Evolutionary conservation across 495 filamentous ascomycete genomes (phyloP).

Genomic region (Aspergillus cristatus): DNA sequence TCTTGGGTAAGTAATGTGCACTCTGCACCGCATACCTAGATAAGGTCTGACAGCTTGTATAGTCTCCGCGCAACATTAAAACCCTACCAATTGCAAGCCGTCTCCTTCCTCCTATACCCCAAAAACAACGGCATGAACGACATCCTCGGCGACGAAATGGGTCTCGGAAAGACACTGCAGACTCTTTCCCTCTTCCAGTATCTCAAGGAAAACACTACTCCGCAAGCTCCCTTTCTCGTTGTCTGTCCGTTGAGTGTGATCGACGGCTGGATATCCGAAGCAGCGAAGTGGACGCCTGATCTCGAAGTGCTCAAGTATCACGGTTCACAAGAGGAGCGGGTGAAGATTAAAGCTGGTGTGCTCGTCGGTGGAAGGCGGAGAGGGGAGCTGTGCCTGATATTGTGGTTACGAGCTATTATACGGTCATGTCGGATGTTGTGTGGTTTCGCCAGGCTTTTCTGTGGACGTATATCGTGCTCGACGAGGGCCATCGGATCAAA

Average conservation of each 20-base stretch:
- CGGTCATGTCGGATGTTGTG: conserved; percentile 42
- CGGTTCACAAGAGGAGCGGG: conserved; percentile 35
- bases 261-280: conserved; percentile 48
- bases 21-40: no score
- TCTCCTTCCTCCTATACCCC: conserved; percentile 52
- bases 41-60: no score
- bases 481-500: conserved; percentile 56
- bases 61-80: conserved; percentile 45
- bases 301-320: conserved; percentile 50
- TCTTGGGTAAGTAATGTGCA: no score
- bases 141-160: conserved; percentile 56
- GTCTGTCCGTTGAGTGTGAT: conserved; percentile 52
- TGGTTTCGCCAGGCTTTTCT: conserved; percentile 54
- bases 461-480: conserved; percentile 49
- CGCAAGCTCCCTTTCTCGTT: conserved; percentile 48
- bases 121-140: conserved; percentile 49
- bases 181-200: conserved; percentile 49
- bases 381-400: conserved; percentile 43
- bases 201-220: conserved; percentile 27
- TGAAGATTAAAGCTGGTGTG: conserved; percentile 8
- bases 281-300: conserved; percentile 47
- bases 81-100: conserved; percentile 52
- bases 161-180: conserved; percentile 55
- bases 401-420: conserved; percentile 56
- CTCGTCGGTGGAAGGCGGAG: no score